Evolutionary conservation across 2,329 filamentous ascomycete species (phyloP).

Genomic region (Cytospora piceae): DNA sequence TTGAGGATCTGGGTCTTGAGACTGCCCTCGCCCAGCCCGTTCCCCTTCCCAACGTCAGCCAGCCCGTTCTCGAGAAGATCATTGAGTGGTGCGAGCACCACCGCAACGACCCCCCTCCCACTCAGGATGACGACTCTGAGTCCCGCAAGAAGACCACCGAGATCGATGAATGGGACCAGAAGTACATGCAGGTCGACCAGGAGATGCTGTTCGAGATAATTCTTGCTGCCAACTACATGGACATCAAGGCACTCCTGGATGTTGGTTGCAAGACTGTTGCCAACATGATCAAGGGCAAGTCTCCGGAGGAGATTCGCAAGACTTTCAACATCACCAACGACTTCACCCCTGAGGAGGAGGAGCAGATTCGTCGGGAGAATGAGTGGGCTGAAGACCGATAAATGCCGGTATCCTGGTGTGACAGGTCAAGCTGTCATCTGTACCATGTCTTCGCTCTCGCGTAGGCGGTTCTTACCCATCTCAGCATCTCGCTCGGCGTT

Average conservation of each 20-base stretch:
- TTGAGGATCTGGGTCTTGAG: constrained; percentile 84
- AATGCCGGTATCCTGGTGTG: constrained; percentile 33
- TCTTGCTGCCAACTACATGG: constrained; percentile 95
- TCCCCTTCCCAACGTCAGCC: constrained; percentile 89
- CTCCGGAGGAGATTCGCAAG: constrained; percentile 97
- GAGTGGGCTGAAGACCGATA: constrained; percentile 88
- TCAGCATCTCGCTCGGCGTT: constrained; percentile 30
- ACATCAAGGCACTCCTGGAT: constrained; percentile 97
- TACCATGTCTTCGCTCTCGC: constrained; percentile 1
- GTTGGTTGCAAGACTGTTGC: constrained; percentile 99
- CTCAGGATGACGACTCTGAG: constrained; percentile 87
- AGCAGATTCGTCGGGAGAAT: constrained; percentile 92
- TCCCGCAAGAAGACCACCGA: constrained; percentile 98
- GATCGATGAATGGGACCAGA: constrained; percentile 99
- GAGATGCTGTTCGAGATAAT: constrained; percentile 99
- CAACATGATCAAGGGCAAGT: constrained; percentile 99
- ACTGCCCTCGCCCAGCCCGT: constrained; percentile 67
- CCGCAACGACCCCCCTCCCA: constrained; percentile 81
- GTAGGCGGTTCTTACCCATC: constrained; percentile 17
- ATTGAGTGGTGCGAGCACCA: constrained; percentile 98
- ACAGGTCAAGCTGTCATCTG: not conserved
- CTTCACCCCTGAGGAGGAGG: constrained; percentile 98
- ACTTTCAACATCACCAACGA: constrained; percentile 99
- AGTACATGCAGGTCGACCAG: constrained; percentile 99
- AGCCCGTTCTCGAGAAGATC: constrained; percentile 91